These are phyloP conservation scores for Plasmodium falciparum DNA, from an alignment of 169 alveolate genomes.

Conservation along the genomic window DNA sequence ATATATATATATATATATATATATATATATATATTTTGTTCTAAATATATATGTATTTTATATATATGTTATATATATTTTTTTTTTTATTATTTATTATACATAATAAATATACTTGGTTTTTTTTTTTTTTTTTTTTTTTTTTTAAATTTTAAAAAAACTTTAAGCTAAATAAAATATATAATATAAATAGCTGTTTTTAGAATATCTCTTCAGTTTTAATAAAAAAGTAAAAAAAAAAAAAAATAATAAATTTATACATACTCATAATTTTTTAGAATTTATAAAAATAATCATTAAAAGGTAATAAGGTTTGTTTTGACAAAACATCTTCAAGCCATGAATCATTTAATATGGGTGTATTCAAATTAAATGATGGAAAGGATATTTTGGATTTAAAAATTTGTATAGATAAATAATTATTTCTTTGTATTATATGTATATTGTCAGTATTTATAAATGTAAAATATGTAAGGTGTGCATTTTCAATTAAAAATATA, in stretches of 20 bases:
- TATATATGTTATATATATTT: too few relatives aligned
- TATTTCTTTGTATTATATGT: conserved; percentile 40
- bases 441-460: conserved; percentile 57
- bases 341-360: conserved; percentile 64
- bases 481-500: conserved; percentile 71
- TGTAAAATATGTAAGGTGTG: conserved; percentile 51
- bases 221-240: background rate
- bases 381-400: conserved; percentile 32
- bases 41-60: too few relatives aligned
- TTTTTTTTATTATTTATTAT: too few relatives aligned
- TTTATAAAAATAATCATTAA: conserved; percentile 41
- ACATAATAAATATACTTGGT: too few relatives aligned
- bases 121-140: too few relatives aligned
- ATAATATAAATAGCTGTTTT: too few relatives aligned
- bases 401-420: conserved; percentile 40
- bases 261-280: conserved; percentile 6
- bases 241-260: background rate
- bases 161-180: too few relatives aligned
- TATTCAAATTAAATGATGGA: conserved; percentile 49
- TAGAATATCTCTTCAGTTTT: background rate
- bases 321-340: conserved; percentile 56
- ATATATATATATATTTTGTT: too few relatives aligned
- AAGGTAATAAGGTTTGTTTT: conserved; percentile 37
- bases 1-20: too few relatives aligned
- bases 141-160: too few relatives aligned